phyloP scores from a whole-genome alignment of 352 stramenopile species.

The Phytopythium montanum region DNA sequence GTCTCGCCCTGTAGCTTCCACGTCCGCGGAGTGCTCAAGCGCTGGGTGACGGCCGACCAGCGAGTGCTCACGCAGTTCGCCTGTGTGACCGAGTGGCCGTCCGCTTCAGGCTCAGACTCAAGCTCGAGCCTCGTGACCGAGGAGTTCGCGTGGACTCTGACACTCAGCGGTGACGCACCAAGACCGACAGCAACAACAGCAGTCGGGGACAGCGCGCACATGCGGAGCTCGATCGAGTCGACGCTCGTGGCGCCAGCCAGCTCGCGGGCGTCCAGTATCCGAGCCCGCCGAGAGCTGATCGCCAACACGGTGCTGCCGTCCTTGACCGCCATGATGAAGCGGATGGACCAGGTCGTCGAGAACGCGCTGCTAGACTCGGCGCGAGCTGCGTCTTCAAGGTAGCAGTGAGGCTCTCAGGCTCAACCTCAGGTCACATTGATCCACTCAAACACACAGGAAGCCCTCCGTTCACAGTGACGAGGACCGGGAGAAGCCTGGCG shows the following conservation, averaged over 20 bases:
- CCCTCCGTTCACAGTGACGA: not conserved
- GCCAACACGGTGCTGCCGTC: constrained; percentile 8
- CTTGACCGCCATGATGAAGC: not conserved
- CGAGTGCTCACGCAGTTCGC: not conserved
- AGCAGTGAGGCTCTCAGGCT: too few relatives aligned
- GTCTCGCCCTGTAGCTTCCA: constrained; percentile 4
- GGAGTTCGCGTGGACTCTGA: not conserved
- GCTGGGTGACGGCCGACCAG: constrained; percentile 3
- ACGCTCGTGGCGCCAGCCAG: not conserved
- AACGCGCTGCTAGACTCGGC: constrained; percentile 12
- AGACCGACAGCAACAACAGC: not conserved
- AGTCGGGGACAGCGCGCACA: not conserved
- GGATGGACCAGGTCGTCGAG: constrained; percentile 12
- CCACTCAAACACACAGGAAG: too few relatives aligned
- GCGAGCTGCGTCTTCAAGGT: not conserved
- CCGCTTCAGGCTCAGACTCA: not conserved
- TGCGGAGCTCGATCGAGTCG: not conserved
- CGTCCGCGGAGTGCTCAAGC: constrained; percentile 12
- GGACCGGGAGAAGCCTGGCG: not conserved
- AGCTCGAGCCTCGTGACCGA: not conserved
- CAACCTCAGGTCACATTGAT: too few relatives aligned
- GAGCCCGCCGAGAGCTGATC: constrained; percentile 3
- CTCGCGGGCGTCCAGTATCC: not conserved
- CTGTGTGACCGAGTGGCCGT: not conserved
- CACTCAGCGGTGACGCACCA: not conserved